A percentile compares a stretch with the other conserved stretches of the same genome.
Evolutionary conservation across 2,329 filamentous ascomycete genomes (phyloP).

Genomic region (Amphichorda felina): DNA sequence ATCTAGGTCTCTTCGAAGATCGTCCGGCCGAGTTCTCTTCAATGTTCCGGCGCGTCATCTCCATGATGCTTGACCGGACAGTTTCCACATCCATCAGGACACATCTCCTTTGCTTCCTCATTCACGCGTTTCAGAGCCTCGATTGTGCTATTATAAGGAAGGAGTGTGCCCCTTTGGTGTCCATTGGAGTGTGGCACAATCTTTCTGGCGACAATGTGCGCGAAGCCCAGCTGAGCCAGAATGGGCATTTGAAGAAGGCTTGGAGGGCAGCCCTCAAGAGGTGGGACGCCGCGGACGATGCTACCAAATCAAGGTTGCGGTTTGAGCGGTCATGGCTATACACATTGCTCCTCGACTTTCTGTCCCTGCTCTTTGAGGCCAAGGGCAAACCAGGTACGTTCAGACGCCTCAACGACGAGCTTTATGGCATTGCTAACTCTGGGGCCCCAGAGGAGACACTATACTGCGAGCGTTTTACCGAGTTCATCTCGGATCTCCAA

Average conservation of each 20-base stretch:
- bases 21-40: constrained; percentile 73
- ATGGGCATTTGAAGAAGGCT: constrained; percentile 68
- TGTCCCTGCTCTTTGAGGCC: constrained; percentile 56
- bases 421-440: too few relatives aligned
- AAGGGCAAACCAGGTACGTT: constrained; percentile 30
- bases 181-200: constrained; percentile 93
- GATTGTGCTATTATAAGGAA: constrained; percentile 84
- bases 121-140: constrained; percentile 84
- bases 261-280: constrained; percentile 83
- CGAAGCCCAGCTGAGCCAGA: constrained; percentile 61
- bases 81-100: constrained; percentile 57
- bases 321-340: constrained; percentile 95
- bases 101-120: constrained; percentile 81
- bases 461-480: constrained; percentile 89
- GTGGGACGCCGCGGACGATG: constrained; percentile 76
- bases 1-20: constrained; percentile 59
- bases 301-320: constrained; percentile 63
- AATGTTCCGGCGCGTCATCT: constrained; percentile 81
- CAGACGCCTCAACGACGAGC: background rate
- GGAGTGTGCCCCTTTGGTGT: constrained; percentile 90
- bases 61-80: constrained; percentile 67
- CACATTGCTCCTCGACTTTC: constrained; percentile 71
- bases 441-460: constrained; percentile 52
- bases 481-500: constrained; percentile 80
- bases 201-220: constrained; percentile 66